These are phyloP conservation scores for Letharia lupina DNA, from an alignment of 495 filamentous ascomycete species.

Conservation along the genomic window DNA sequence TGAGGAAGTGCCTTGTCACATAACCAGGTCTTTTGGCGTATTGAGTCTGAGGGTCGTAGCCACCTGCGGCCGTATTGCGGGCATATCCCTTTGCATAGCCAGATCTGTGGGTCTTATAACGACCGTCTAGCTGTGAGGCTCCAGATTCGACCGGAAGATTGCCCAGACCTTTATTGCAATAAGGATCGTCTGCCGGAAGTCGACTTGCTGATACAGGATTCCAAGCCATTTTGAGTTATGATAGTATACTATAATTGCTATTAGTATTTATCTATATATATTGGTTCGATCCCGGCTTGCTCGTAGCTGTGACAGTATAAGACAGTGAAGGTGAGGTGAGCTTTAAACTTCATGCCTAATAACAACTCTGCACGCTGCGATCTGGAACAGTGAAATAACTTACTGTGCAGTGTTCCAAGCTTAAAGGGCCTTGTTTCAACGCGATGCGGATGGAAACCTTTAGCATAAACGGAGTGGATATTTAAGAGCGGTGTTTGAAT, in stretches of 20 bases:
- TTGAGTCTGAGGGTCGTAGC: not conserved
- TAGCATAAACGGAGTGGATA: not conserved
- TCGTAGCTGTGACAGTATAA: not conserved
- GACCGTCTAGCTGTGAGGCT: not conserved
- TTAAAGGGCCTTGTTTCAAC: not conserved
- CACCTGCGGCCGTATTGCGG: not conserved
- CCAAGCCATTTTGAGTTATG: not conserved
- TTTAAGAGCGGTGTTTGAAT: not conserved
- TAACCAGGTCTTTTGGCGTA: too few relatives aligned
- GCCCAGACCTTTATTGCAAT: not conserved
- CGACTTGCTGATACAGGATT: not conserved
- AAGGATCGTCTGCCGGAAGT: not conserved
- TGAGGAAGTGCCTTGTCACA: too few relatives aligned
- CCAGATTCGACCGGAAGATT: not conserved
- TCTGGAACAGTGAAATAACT: not conserved
- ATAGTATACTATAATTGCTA: not conserved
- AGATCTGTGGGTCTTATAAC: not conserved
- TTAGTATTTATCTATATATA: constrained; percentile 1
- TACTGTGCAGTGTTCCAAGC: not conserved
- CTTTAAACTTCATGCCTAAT: not conserved
- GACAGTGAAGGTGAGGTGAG: not conserved
- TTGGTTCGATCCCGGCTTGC: not conserved
- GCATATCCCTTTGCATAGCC: not conserved
- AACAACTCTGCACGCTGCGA: not conserved
- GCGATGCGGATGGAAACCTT: not conserved